Base-by-base conservation (phyloP, 805 yeast genomes). In the Schwanniomyces vanrijiae region DNA sequence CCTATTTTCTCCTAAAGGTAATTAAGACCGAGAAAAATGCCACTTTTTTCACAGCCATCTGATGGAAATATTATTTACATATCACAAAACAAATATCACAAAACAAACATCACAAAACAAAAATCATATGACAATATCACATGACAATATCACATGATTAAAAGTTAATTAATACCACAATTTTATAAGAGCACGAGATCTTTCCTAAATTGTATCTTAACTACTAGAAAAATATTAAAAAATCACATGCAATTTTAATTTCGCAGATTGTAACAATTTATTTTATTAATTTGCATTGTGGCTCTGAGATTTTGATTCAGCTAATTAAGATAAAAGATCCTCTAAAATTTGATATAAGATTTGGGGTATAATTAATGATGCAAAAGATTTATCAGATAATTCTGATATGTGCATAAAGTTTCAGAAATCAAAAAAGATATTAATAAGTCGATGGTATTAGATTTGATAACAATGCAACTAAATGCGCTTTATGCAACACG, bases 1-100 rank as follows among this genome's bases (percentile, higher is more conserved):
- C 47, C 41, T 49, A 49, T 41, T 35, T 20, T 28, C 22, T 42
- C 34, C 49, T 49, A 49, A 33, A 18, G 52, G 47, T 44, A 49
- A 49, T 21, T 34, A 14, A 46, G 44, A 29, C 40, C 52, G 52
- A 47, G n/a, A 24, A 11, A 11, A 6, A 14, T 21, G 29, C 29
- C 20, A 14, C 41, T 38, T 38, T 35, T 38, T 38, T 37, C 39
- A 31, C 35, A 31, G 35, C 35, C 35, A 31, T 14, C 20, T 31
- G 20, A 14, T 14, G 35, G 20, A 31, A 14, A 31, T 2, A 16
- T 3, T 3, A 6, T 31, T 16, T 4, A 31, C 20, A 31, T 13
- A 14, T 5, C 35, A 31, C 20, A 16, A 31, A 31, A 31, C 29
- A 7, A 11, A 3, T 22, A 26, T 7, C n/a, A 9, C 29, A 26